Conservation (phyloP, 73 alveolate genomes). For the Stentor coeruleus region DNA sequence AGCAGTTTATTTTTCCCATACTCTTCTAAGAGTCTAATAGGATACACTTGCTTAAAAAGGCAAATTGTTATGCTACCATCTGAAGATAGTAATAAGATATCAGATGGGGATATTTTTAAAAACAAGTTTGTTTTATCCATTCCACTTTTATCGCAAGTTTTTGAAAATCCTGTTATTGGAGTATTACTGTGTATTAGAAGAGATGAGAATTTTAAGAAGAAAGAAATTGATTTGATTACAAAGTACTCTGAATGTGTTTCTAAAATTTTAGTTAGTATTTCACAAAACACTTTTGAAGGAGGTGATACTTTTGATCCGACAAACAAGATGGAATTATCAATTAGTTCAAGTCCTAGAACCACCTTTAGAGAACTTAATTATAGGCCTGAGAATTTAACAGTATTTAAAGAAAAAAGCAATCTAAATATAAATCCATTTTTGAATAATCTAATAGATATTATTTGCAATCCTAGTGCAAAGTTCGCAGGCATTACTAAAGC, state of each 20-base stretch:
- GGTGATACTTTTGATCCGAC: too few relatives aligned
- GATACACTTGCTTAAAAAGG: background rate
- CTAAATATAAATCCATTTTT: too few relatives aligned
- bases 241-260: too few relatives aligned
- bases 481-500: too few relatives aligned
- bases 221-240: background rate
- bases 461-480: background rate
- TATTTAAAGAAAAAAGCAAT: background rate
- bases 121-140: background rate
- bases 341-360: too few relatives aligned
- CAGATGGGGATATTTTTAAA: background rate
- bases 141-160: background rate
- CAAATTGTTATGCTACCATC: background rate
- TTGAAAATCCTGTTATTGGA: slow-evolving; percentile 13
- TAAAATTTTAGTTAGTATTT: too few relatives aligned
- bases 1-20: background rate
- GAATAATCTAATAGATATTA: background rate
- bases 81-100: background rate
- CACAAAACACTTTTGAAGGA: too few relatives aligned
- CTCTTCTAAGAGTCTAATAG: background rate
- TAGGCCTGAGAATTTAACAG: background rate
- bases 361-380: background rate
- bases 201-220: background rate
- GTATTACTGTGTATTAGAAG: slow-evolving; percentile 1
- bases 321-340: too few relatives aligned